Evolutionary conservation across 164 flowering plant species (phyloP), one percentile per base, ranked within the genome.

Genomic region (Magnolia officinalis): DNA sequence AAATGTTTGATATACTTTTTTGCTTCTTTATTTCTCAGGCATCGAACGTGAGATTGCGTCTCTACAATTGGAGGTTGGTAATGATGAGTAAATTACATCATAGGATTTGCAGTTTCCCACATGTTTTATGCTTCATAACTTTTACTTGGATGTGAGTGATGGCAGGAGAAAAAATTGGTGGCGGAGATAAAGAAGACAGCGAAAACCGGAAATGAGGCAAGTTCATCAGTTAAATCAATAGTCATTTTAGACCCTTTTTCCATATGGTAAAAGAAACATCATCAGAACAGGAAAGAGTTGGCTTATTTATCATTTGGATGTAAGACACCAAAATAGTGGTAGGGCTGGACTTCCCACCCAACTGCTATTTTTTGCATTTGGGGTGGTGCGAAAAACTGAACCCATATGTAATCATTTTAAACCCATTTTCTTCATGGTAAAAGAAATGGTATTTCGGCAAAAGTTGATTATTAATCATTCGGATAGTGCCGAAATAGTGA

Each of bases 121-220:
- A 70, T 16, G 45, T 72, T 45, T 73, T 78, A 19, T 14, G n/a
- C 70, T 58, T 70, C 49, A 3, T 67, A 24, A 23, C 9, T 74
- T 80, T 72, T 20, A 7, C 37, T 23, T 49, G 58, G 45, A 16
- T 18, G 23, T 6, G 9, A 64, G 24, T 55, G 0, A 21, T 82
- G 74, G 50, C 85, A 94, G 96, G 97, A 94, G 82, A 94, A 85
- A 84, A 92, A 83, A 80, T 76, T 94, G 80, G 96, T 94, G 21
- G 96, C 97, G 16, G 98, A 94, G 87, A 94, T 92, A 67, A 94
- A 94, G 89, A 87, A 89, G 82, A 92, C 97, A 19, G 98, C 98
- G 8, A 94, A 94, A 81, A 89, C 90, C 23, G 98, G 98, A 50
- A 94, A 94, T 76, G 98, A 94, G 97, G 98, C 75, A 83, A 86